phyloP scores from a whole-genome alignment of 306 rosid genomes.

The Trichosanthes truncata region DNA sequence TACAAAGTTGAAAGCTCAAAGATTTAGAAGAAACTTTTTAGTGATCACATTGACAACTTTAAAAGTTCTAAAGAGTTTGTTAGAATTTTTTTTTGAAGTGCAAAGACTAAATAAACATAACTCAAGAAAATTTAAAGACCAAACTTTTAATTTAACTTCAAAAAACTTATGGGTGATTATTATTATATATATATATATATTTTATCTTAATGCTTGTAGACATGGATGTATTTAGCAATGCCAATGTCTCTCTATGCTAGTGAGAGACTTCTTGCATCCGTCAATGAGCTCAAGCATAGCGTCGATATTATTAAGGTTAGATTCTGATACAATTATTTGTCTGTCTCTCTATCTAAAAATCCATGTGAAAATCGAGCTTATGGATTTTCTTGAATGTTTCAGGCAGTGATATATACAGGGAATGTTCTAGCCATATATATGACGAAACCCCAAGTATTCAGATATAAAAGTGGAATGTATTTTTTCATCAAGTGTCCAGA shows the following conservation, averaged over 20 bases:
- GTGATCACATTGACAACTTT: too few species aligned
- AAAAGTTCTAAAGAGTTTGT: too few species aligned
- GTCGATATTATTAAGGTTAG: constrained; percentile 62
- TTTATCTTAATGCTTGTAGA: constrained; percentile 27
- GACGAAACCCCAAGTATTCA: constrained; percentile 65
- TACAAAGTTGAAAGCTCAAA: too few species aligned
- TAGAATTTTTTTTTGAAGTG: too few species aligned
- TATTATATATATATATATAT: background rate
- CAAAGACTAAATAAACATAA: too few species aligned
- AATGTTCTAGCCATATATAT: constrained; percentile 78
- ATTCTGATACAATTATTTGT: background rate
- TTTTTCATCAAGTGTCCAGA: constrained; percentile 83
- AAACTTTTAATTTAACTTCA: too few species aligned
- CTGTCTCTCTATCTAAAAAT: background rate
- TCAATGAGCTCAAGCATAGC: constrained; percentile 37
- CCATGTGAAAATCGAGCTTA: background rate
- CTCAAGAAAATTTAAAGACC: too few species aligned
- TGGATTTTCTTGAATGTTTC: constrained; percentile 21
- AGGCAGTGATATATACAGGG: constrained; percentile 78
- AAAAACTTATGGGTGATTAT: background rate
- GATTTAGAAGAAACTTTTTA: too few species aligned
- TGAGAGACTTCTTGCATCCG: constrained; percentile 42
- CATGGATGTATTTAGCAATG: constrained; percentile 80
- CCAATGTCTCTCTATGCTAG: constrained; percentile 50
- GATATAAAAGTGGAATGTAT: constrained; percentile 88